Conservation (phyloP, 306 rosid species). For the Oemleria cerasiformis region DNA sequence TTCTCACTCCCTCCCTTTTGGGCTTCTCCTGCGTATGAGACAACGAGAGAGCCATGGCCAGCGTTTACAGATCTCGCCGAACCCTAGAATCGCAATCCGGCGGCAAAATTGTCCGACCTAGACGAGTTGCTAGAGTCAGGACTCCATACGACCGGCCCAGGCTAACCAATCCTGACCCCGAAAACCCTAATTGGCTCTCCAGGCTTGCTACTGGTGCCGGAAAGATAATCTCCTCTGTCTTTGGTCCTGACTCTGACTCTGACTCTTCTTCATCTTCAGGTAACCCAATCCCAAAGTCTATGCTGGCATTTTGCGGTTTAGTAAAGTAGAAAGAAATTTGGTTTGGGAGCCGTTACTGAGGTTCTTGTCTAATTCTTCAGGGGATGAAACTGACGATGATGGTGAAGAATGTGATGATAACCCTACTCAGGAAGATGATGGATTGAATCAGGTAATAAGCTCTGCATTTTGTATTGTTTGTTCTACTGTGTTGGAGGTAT, state of each 20-base stretch:
- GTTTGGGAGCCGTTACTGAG: neutral
- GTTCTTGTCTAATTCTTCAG: slow-evolving; percentile 42
- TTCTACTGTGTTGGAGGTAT: neutral
- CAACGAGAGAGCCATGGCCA: slow-evolving; percentile 38
- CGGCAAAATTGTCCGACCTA: slow-evolving; percentile 69
- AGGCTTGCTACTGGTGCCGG: slow-evolving; percentile 77
- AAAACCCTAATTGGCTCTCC: slow-evolving; percentile 79
- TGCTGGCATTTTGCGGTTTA: neutral
- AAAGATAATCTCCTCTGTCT: slow-evolving; percentile 54
- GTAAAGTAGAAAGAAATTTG: slow-evolving; percentile 11
- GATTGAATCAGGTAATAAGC: slow-evolving; percentile 46
- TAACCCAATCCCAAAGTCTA: neutral
- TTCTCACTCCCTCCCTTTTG: neutral
- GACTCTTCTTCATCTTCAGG: slow-evolving; percentile 52
- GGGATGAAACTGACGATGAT: slow-evolving; percentile 45
- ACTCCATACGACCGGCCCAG: slow-evolving; percentile 80
- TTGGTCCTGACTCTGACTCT: slow-evolving; percentile 50
- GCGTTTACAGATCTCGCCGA: slow-evolving; percentile 55
- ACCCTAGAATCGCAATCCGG: slow-evolving; percentile 52
- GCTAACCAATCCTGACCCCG: slow-evolving; percentile 16
- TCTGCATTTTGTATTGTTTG: slow-evolving; percentile 3
- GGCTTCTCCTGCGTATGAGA: neutral
- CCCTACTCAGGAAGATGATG: slow-evolving; percentile 30
- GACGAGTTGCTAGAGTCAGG: slow-evolving; percentile 39
- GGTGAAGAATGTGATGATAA: slow-evolving; percentile 35